Base-by-base conservation (phyloP, 78 protist genomes). In the Blattamonas nauphoetae region DNA sequence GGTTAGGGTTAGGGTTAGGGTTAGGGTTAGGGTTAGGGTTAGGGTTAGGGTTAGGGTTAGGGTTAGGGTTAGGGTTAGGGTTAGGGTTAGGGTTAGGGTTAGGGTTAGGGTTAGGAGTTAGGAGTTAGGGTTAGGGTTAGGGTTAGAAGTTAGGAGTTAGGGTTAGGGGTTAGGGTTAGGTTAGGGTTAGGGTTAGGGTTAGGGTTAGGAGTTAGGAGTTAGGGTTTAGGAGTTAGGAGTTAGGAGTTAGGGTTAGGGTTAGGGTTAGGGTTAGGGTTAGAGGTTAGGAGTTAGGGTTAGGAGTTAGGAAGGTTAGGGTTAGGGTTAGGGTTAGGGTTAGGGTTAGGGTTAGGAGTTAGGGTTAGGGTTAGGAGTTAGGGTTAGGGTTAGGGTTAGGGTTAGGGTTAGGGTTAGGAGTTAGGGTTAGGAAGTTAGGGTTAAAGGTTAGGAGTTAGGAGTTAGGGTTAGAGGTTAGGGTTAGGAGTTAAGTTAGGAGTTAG, bases 1-100 rank as follows among this genome's bases (percentile, higher is more conserved):
- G 83, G 83, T 79, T 79, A 79, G 83, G 83, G 83, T 79, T 79
- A 79, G 83, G 83, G 83, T 79, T 79, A 79, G 83, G 83, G 83
- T 79, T 79, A 79, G 83, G 83, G 83, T 79, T 79, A 79, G 83
- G 83, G 83, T 79, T 38, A 36, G 83, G 83, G 33, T 79, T 38
- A 36, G 83, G 83, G 33, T 79, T 79, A 38, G 41, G 83, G 83
- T n/a, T 79, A 38, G 41, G 83, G 83, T n/a, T 79, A 38, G 41
- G 83, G 83, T 79, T 79, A 79, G 83, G 83, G 83, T 79, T 79
- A 79, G 83, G 83, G 83, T 79, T 79, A 79, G 83, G 83, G 83
- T 79, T 79, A 79, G 83, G 83, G 83, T 79, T 79, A 79, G 83
- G 83, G 83, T 79, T 79, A 79, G 83, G 83, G 83, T 79, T 79